phyloP scores from a whole-genome alignment of 2,329 filamentous ascomycete genomes.

The Alternaria viburni region DNA sequence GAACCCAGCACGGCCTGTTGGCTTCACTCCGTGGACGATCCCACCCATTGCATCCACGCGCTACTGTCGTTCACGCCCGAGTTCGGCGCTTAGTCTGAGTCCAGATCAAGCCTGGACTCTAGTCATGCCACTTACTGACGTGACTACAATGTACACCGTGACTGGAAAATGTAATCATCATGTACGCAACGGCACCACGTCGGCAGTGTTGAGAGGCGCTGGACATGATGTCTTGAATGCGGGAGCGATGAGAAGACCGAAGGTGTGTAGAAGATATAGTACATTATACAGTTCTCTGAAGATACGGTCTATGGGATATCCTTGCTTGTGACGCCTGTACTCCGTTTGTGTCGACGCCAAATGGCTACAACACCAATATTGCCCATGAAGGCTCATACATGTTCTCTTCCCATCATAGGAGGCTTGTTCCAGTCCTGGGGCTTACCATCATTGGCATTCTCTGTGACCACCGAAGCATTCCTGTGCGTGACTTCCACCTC shows the following conservation, averaged over 20 bases:
- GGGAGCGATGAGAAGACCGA: neutral
- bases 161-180: neutral
- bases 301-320: neutral
- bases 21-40: neutral
- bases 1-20: neutral
- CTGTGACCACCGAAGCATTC: neutral
- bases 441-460: neutral
- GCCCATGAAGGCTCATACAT: slow-evolving; percentile 7
- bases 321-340: neutral
- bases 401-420: slow-evolving; percentile 11
- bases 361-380: neutral
- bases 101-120: neutral
- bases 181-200: too few relatives aligned
- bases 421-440: slow-evolving; percentile 16
- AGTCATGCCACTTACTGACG: neutral
- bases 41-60: neutral
- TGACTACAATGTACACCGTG: neutral
- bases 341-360: neutral
- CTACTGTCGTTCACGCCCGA: neutral
- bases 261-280: neutral
- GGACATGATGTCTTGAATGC: neutral
- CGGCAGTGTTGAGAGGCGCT: neutral
- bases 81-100: neutral
- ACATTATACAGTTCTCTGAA: neutral
- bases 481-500: slow-evolving; percentile 1